phyloP scores from a whole-genome alignment of 371 early-diverging fungal genomes.

The Cladochytrium tenue region DNA sequence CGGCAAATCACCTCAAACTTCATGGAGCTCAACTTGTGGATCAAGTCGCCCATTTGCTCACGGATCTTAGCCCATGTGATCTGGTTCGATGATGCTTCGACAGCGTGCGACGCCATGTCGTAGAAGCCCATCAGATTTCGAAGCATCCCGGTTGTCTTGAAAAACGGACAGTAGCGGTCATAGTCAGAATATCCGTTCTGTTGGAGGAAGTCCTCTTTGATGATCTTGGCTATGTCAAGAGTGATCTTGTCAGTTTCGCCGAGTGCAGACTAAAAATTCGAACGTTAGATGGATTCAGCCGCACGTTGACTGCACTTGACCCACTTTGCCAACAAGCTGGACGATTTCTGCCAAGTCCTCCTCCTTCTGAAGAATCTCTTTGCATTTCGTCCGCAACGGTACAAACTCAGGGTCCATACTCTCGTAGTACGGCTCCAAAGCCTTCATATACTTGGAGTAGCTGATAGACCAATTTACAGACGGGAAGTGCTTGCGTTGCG shows the following conservation, averaged over 20 bases:
- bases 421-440: slow-evolving; percentile 96
- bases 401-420: slow-evolving; percentile 92
- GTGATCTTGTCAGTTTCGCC: slow-evolving; percentile 99
- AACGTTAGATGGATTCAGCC: not conserved
- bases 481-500: slow-evolving; percentile 99
- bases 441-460: slow-evolving; percentile 99
- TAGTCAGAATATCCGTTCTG: slow-evolving; percentile 99
- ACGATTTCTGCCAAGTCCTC: slow-evolving; percentile 99
- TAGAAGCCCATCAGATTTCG: slow-evolving; percentile 98
- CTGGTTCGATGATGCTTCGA: slow-evolving; percentile 85
- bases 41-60: slow-evolving; percentile 88
- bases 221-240: slow-evolving; percentile 95
- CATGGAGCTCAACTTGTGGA: slow-evolving; percentile 98
- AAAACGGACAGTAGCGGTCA: slow-evolving; percentile 99
- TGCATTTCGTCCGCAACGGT: slow-evolving; percentile 86
- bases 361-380: slow-evolving; percentile 98
- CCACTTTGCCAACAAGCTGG: slow-evolving; percentile 97
- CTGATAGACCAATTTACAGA: slow-evolving; percentile 99
- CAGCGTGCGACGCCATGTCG: slow-evolving; percentile 88
- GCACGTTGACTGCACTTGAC: not conserved
- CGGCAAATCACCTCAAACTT: slow-evolving; percentile 95
- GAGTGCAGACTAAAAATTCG: slow-evolving; percentile 70
- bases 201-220: slow-evolving; percentile 99
- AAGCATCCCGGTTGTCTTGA: slow-evolving; percentile 98
- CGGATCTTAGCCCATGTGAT: slow-evolving; percentile 96